Evolutionary conservation across 78 protist genomes (phyloP).

Genomic region (Bodo saltans): DNA sequence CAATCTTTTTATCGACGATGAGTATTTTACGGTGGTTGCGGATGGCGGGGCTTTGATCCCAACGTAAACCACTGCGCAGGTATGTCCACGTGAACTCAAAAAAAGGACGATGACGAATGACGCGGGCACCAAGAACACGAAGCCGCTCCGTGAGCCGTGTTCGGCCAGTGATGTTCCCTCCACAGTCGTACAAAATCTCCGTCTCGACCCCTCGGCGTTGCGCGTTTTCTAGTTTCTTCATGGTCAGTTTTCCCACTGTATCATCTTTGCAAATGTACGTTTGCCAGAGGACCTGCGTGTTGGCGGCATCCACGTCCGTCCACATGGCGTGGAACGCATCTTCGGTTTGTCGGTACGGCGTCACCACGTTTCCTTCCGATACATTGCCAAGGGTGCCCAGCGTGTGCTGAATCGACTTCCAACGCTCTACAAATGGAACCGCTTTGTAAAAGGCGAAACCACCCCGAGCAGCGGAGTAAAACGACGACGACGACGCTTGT

Average conservation of each 20-base stretch:
- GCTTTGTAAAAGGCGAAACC: background rate
- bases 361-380: background rate
- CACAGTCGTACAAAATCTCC: conserved; percentile 18
- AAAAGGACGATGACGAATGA: conserved; percentile 5
- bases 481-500: no score
- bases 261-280: conserved; percentile 24
- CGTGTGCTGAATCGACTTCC: background rate
- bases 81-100: background rate
- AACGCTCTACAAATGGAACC: background rate
- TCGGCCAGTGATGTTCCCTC: conserved; percentile 30
- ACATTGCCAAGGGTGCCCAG: background rate
- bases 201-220: conserved; percentile 24
- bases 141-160: background rate
- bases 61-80: background rate
- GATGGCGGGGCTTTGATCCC: background rate
- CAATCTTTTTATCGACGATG: conserved; percentile 20
- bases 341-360: background rate
- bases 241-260: background rate
- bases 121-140: background rate
- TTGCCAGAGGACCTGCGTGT: background rate
- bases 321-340: conserved; percentile 19
- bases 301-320: conserved; percentile 6
- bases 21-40: conserved; percentile 33
- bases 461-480: background rate
- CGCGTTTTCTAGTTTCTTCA: conserved; percentile 13